phyloP scores from a whole-genome alignment of 495 filamentous ascomycete species.

The Corynascus novoguineensis region DNA sequence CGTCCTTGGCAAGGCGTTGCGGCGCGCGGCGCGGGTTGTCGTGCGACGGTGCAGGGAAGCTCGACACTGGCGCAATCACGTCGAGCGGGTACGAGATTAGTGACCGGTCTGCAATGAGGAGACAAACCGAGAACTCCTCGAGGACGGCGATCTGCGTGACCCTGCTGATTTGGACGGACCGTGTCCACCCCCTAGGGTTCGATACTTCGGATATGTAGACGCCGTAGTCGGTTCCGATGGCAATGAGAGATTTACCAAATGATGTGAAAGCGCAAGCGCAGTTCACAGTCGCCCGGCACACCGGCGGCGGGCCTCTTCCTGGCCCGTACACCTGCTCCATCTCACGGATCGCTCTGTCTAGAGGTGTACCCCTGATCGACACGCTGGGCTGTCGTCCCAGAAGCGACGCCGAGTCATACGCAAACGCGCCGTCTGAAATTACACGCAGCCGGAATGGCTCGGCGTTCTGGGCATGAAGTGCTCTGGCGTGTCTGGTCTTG shows the following conservation, averaged over 20 bases:
- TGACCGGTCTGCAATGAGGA: constrained; percentile 84
- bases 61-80: constrained; percentile 69
- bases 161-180: constrained; percentile 64
- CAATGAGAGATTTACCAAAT: constrained; percentile 79
- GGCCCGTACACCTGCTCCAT: constrained; percentile 70
- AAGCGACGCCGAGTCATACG: constrained; percentile 60
- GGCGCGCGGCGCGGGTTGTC: constrained; percentile 71
- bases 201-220: constrained; percentile 80
- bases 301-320: constrained; percentile 60
- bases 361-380: constrained; percentile 76
- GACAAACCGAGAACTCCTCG: constrained; percentile 88
- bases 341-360: constrained; percentile 85
- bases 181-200: constrained; percentile 83
- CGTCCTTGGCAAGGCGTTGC: constrained; percentile 88
- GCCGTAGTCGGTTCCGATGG: constrained; percentile 91
- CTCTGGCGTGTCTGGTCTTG: constrained; percentile 85
- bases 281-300: constrained; percentile 81
- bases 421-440: constrained; percentile 88
- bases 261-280: constrained; percentile 87
- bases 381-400: constrained; percentile 42
- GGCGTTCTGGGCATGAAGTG: constrained; percentile 85
- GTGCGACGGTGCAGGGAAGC: constrained; percentile 52
- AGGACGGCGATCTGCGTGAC: constrained; percentile 93
- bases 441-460: constrained; percentile 92
- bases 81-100: constrained; percentile 94